phyloP scores from a whole-genome alignment of 805 yeast species.

The Danielozyma ontarioensis region DNA sequence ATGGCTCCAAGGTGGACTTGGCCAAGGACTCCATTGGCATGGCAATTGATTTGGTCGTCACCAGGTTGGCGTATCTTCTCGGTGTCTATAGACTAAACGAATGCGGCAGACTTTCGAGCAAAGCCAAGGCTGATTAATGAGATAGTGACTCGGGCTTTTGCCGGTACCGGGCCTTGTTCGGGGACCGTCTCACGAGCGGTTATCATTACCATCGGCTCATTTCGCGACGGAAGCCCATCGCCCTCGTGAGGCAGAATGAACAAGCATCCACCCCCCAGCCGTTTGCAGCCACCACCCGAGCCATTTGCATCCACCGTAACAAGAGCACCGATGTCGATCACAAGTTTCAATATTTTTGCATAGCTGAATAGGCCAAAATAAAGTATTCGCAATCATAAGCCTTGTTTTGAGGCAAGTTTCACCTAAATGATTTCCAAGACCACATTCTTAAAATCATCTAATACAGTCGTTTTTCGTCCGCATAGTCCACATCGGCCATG shows the following conservation, averaged over 20 bases:
- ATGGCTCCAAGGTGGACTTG: constrained; percentile 87
- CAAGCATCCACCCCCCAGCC: too few relatives aligned
- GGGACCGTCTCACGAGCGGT: not conserved
- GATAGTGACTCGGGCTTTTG: not conserved
- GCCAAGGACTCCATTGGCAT: constrained; percentile 86
- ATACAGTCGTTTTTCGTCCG: too few relatives aligned
- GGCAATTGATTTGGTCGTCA: constrained; percentile 92
- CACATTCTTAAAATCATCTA: too few relatives aligned
- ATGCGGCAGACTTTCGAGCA: constrained; percentile 6
- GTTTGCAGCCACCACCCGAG: too few relatives aligned
- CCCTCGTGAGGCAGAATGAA: not conserved
- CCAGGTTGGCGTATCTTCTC: constrained; percentile 78
- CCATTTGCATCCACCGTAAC: too few relatives aligned
- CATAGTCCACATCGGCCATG: too few relatives aligned
- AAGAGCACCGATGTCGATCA: too few relatives aligned
- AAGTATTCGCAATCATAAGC: too few relatives aligned
- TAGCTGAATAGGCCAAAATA: too few relatives aligned
- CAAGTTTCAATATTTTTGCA: too few relatives aligned
- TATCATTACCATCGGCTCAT: not conserved
- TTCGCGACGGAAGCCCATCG: not conserved
- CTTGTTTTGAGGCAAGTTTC: too few relatives aligned
- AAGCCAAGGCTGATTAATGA: not conserved
- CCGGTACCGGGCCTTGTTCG: not conserved
- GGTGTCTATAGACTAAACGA: constrained; percentile 62
- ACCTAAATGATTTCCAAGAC: too few relatives aligned